These are phyloP conservation scores for Stephania cephalantha DNA, from an alignment of 164 flowering plant genomes.

Conservation along the genomic window DNA sequence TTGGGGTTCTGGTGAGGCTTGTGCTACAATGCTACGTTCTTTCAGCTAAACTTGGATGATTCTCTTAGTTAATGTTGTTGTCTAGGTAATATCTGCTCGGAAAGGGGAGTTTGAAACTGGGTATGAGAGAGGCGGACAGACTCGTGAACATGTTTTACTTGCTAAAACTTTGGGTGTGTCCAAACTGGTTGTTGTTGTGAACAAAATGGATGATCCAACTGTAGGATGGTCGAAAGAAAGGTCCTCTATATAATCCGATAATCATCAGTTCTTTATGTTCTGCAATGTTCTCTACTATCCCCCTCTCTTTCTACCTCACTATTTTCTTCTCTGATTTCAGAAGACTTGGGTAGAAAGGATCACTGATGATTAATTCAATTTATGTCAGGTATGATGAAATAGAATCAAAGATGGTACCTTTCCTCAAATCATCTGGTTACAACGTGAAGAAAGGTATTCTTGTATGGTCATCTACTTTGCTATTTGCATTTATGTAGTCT, in stretches of 20 bases:
- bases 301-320: not conserved
- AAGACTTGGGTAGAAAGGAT: not conserved
- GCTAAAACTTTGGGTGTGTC: conserved; percentile 98
- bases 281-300: not conserved
- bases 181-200: conserved; percentile 86
- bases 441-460: conserved; percentile 90
- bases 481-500: not conserved
- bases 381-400: conserved; percentile 78
- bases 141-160: conserved; percentile 97
- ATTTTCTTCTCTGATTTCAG: not conserved
- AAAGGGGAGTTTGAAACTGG: conserved; percentile 99
- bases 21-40: not conserved
- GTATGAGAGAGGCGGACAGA: conserved; percentile 97
- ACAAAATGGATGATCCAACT: conserved; percentile 98
- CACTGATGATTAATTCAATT: not conserved
- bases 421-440: conserved; percentile 80
- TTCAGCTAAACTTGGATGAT: not conserved
- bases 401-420: conserved; percentile 82
- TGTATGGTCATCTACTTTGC: not conserved
- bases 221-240: conserved; percentile 92
- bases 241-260: conserved; percentile 14
- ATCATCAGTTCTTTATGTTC: not conserved
- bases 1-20: conserved; percentile 80
- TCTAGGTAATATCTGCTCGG: conserved; percentile 95
- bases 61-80: not conserved